A percentile compares a stretch with the other conserved stretches of the same genome.
These are phyloP conservation scores for Lepidium africanum DNA, from an alignment of 345 rosid species.

Conservation along the genomic window DNA sequence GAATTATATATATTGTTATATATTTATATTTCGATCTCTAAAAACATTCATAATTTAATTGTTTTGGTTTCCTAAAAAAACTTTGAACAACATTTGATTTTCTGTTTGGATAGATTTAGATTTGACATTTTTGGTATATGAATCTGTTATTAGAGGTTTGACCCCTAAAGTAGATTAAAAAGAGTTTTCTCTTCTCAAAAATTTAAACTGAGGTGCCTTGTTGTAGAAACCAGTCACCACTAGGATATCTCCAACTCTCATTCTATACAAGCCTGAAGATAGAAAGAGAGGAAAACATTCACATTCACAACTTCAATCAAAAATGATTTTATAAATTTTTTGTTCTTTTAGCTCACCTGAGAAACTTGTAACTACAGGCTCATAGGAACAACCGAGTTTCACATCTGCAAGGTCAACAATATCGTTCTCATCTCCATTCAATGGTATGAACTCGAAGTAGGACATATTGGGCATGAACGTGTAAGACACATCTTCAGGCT, in stretches of 20 bases:
- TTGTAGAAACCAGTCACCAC: conserved; percentile 60
- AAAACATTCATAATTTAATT: too few species aligned
- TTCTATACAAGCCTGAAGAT: conserved; percentile 51
- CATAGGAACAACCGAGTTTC: conserved; percentile 55
- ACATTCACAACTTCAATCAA: background rate
- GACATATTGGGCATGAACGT: conserved; percentile 73
- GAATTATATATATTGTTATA: too few species aligned
- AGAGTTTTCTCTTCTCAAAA: conserved; percentile 54
- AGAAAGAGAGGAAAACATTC: background rate
- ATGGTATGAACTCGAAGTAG: conserved; percentile 63
- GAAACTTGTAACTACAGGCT: conserved; percentile 66
- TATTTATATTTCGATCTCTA: too few species aligned
- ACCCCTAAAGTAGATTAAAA: too few species aligned
- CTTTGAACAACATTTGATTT: too few species aligned
- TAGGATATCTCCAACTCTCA: conserved; percentile 70
- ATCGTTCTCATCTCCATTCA: conserved; percentile 33
- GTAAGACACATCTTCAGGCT: conserved; percentile 67
- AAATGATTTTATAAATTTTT: background rate
- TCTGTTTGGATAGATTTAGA: too few species aligned
- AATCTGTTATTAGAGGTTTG: too few species aligned
- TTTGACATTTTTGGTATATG: too few species aligned
- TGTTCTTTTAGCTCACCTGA: conserved; percentile 32
- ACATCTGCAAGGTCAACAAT: conserved; percentile 55
- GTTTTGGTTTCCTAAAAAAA: too few species aligned
- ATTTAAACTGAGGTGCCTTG: conserved; percentile 64